Evolutionary conservation across 169 alveolate genomes (phyloP), one percentile per base, ranked within the genome.

Genomic region (Cryptosporidium sp.): DNA sequence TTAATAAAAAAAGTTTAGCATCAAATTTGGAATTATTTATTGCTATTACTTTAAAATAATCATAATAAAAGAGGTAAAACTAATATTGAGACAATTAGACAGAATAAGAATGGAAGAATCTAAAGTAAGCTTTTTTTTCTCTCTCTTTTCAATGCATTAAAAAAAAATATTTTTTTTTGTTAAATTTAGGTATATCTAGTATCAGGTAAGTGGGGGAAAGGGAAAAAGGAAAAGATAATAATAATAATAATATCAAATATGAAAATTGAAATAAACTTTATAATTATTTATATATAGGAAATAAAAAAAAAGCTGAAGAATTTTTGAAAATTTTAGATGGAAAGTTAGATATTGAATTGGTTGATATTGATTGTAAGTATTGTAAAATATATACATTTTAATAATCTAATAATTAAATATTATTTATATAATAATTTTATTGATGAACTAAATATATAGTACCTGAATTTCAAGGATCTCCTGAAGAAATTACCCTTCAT

Each of bases 391-490:
- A 9, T 42, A 42, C 16, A 42, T 9, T 9, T 8, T 42, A 42
- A 9, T 42, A 42, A 42, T 42, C 48, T 42, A 42, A 45, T 45
- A 14, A 45, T 45, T 14, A 45, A 45, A 45, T 3, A 45, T 45
- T 45, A 23, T 45, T 45, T 21, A 48, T 45, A 48, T 48, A 48
- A 48, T 48, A 42, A 3, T 37, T 16, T 18, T n/a, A 69, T 37
- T 69, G 61, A 69, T 42, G 29, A 71, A 45, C 18, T 21, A 12
- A 35, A 85, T 29, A 23, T 29, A 23, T 23, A 93, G 95, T 93
- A 61, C 94, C 94, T 21, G 95, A 94, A 85, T 75, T 92, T 45
- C 96, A 94, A 65, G 96, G 96, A 26, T 62, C 92, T 35, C 92
- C 94, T 14, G 96, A 93, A 35, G 93, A 94, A 75, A 93, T 95